phyloP scores from a whole-genome alignment of 305 asterid genomes.

The Solanum hybrid region DNA sequence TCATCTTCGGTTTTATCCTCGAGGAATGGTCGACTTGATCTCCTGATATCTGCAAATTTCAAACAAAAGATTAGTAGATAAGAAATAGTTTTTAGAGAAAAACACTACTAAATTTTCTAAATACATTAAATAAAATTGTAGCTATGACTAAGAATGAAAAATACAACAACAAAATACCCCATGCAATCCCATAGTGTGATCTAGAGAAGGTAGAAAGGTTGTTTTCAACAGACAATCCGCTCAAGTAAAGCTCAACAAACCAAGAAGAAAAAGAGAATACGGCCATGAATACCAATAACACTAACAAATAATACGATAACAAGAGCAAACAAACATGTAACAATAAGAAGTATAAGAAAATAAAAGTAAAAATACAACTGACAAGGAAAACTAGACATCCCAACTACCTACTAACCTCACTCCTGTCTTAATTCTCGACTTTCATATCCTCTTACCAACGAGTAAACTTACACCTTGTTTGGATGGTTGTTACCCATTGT shows the following conservation, averaged over 20 bases:
- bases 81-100: too few species aligned
- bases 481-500: too few species aligned
- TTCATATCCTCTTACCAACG: too few species aligned
- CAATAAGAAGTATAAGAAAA: not conserved
- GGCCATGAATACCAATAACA: not conserved
- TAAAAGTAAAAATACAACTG: not conserved
- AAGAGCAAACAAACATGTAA: not conserved
- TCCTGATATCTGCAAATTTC: constrained; percentile 61
- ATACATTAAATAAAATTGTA: not conserved
- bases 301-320: not conserved
- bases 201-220: not conserved
- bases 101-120: too few species aligned
- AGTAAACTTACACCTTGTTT: too few species aligned
- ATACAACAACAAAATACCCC: not conserved
- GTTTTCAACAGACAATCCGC: not conserved
- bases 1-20: constrained; percentile 80
- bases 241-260: not conserved
- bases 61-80: not conserved
- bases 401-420: too few species aligned
- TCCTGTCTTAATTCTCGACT: too few species aligned
- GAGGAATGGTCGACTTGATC: constrained; percentile 62
- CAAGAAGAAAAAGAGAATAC: not conserved
- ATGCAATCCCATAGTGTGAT: not conserved
- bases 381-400: not conserved
- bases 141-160: not conserved